These are phyloP conservation scores for Geotrichum fermentans DNA, from an alignment of 1,139 yeast genomes.

Conservation along the genomic window DNA sequence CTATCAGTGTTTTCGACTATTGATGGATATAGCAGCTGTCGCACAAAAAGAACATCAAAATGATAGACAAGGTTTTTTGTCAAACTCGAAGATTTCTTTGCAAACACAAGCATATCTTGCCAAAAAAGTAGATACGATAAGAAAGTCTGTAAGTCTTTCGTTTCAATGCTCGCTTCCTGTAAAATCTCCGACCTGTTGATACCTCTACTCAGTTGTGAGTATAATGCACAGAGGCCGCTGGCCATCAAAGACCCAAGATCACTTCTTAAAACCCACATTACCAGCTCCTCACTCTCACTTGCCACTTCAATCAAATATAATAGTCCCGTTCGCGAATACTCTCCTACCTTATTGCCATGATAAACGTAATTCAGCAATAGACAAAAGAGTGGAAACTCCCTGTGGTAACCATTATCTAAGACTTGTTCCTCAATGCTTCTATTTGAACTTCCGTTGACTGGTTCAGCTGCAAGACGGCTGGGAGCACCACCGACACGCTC, in stretches of 20 bases:
- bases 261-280: slow-evolving; percentile 31
- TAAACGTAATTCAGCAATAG: slow-evolving; percentile 31
- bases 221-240: slow-evolving; percentile 36
- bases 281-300: slow-evolving; percentile 25
- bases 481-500: slow-evolving; percentile 20
- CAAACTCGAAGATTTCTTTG: slow-evolving; percentile 23
- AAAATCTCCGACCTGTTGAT: background rate
- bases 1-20: slow-evolving; percentile 28
- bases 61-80: slow-evolving; percentile 26
- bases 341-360: slow-evolving; percentile 32
- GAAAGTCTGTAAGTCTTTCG: slow-evolving; percentile 25
- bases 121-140: slow-evolving; percentile 32
- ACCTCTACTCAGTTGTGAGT: slow-evolving; percentile 28
- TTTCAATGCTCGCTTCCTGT: background rate
- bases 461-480: background rate
- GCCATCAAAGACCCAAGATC: slow-evolving; percentile 34
- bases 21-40: slow-evolving; percentile 33
- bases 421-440: background rate
- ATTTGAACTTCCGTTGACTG: background rate
- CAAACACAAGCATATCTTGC: slow-evolving; percentile 32
- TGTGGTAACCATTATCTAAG: slow-evolving; percentile 8
- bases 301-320: slow-evolving; percentile 32
- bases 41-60: slow-evolving; percentile 31
- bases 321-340: slow-evolving; percentile 33
- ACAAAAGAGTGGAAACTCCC: slow-evolving; percentile 29